phyloP scores from a whole-genome alignment of 805 yeast genomes.

The Pichia manshurica region DNA sequence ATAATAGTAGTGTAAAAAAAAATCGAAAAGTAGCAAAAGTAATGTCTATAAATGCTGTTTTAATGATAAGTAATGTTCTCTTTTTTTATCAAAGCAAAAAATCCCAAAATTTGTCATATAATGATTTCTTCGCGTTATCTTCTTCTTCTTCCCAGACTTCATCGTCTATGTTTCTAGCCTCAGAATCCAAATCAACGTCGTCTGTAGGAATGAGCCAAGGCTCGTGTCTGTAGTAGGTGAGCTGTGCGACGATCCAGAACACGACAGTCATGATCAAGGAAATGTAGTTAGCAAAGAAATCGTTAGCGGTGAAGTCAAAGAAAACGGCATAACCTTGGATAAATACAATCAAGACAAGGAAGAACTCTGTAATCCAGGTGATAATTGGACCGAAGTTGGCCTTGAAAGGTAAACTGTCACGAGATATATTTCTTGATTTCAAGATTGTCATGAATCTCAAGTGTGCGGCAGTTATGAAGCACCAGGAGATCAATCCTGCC shows the following conservation, averaged over 20 bases:
- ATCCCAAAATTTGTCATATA: conserved; percentile 11
- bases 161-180: conserved; percentile 29
- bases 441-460: conserved; percentile 65
- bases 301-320: conserved; percentile 45
- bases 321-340: conserved; percentile 71
- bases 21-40: too few species aligned
- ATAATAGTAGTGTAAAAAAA: too few species aligned
- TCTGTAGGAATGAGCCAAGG: conserved; percentile 43
- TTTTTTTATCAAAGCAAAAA: background rate
- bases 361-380: conserved; percentile 57
- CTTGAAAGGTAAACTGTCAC: conserved; percentile 69
- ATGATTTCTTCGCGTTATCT: background rate
- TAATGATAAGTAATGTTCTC: too few species aligned
- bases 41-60: too few species aligned
- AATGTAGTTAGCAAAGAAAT: conserved; percentile 66
- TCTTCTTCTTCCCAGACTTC: conserved; percentile 49
- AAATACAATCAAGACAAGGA: conserved; percentile 51
- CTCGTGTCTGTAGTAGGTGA: conserved; percentile 48
- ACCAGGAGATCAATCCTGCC: conserved; percentile 72
- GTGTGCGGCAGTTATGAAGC: conserved; percentile 57
- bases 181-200: conserved; percentile 46
- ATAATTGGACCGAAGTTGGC: conserved; percentile 63
- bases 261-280: conserved; percentile 57
- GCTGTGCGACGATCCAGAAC: conserved; percentile 43
- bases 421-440: conserved; percentile 53